Evolutionary conservation across 2,329 filamentous ascomycete genomes (phyloP), one percentile per base, ranked within the genome.

Genomic region (Alternaria gaisen): DNA sequence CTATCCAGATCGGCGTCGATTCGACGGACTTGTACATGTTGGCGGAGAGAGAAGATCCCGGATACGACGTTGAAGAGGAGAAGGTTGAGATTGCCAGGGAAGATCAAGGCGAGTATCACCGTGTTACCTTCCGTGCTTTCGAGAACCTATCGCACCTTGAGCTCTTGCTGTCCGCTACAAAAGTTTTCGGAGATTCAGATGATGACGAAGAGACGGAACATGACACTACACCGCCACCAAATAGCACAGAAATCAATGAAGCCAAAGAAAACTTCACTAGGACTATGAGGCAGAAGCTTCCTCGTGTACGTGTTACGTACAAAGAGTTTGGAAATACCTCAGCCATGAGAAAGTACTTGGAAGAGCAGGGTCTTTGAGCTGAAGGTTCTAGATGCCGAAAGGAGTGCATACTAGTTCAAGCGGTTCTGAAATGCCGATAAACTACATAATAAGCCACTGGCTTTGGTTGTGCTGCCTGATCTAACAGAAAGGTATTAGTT

Each of bases 1-100:
- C 41, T n/a, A 26, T 55, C 5, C 53, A 47, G n/a, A 14, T 55
- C 40, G 32, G 53, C 32, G 42, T 28, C 43, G 53, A 55, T 55
- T 9, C 41, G 18, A 20, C 43, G 16, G 53, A 55, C 18, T 11
- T 32, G 32, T 55, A 55, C 12, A n/a, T 16, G 16, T 26, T 46
- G 32, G 53, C 53, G 3, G 11, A 55, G 43, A 34, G 36, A 26
- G 24, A 47, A 47, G 53, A 55, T 40, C 53, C 53, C 2, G 53
- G 53, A 7, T 46, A 44, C 20, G 41, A 36, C 6, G 20, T 28
- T 8, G 18, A 43, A 2, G 42, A 40, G 16, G 22, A 47, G 14
- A 14, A 36, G 1, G 41, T n/a, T 3, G 10, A 20, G 18, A 46
- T 18, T 18, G 24, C 24, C 4, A 26, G 12, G 12, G 42, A 30